Evolutionary conservation across 163 green algal genomes (phyloP), one percentile per base, ranked within the genome.

Genomic region (Trebouxiophyceae sp.): DNA sequence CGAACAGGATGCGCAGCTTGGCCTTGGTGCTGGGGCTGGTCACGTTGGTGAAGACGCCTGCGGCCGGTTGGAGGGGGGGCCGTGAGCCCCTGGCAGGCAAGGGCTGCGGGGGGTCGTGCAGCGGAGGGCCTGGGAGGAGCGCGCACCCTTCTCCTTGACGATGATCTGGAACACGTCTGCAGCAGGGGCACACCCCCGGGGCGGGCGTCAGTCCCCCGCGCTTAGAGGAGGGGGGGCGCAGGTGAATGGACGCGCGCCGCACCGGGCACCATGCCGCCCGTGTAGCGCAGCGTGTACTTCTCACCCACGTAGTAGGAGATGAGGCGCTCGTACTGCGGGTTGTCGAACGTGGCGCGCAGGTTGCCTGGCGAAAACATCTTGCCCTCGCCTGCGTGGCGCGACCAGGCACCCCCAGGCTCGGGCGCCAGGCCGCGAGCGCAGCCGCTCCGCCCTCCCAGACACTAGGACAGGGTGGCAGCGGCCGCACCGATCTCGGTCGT

Each of bases 291-390:
- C 2, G 90, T 97, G 88, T 97, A 97, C 83, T 95, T 93, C 86
- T 97, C 87, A 27, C 78, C 81, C 27, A 97, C 81, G 76, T 91
- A 97, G 81, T 92, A 89, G 75, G 81, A 87, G 65, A 97, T 82
- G 54, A 97, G 84, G 57, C 80, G 79, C 85, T 95, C 87, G 57
- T 97, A 97, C 22, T 87, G 70, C 56, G 90, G 86, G 86, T 96
- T 97, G 90, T 97, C 90, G 63, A 95, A 95, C 57, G 86, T 96
- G 67, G 89, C 89, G 62, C 90, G 79, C 72, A 97, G 82, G 89
- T 97, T 97, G 63, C 90, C 90, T 19, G 90, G 90, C n/a, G 87
- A 87, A 77, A 96, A 97, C 77, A 97, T 84, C 85, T 97, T 97
- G 80, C 90, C 90, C 84, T 96, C 90, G 54, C 82, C 82, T 89